Conservation (phyloP, 192 early-diverging fungal genomes). For the Podila verticillata region DNA sequence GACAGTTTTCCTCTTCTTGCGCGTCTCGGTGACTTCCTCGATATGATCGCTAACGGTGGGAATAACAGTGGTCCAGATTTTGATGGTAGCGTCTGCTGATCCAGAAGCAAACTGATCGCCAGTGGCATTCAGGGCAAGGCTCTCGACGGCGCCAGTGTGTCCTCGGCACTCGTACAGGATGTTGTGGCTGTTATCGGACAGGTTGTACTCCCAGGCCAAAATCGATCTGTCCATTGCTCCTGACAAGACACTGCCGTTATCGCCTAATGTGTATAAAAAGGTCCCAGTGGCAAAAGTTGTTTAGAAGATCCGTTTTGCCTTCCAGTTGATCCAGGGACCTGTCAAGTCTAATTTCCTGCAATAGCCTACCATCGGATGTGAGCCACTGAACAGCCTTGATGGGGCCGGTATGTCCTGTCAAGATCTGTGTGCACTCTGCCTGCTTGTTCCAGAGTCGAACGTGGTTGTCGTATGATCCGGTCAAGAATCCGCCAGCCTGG, state of each 20-base stretch:
- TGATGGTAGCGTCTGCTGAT: conserved; percentile 80
- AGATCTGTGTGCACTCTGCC: conserved; percentile 71
- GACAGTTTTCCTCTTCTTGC: conserved; percentile 62
- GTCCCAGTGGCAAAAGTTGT: not conserved
- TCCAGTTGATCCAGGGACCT: too few species aligned
- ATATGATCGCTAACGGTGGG: conserved; percentile 40
- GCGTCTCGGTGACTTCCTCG: conserved; percentile 45
- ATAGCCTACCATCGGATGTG: conserved; percentile 55
- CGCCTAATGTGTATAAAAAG: conserved; percentile 31
- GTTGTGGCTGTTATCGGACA: conserved; percentile 49
- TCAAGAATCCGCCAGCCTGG: conserved; percentile 65
- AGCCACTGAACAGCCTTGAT: conserved; percentile 84
- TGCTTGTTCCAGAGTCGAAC: conserved; percentile 87
- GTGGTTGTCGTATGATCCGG: conserved; percentile 86
- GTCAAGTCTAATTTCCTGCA: too few species aligned
- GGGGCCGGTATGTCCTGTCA: conserved; percentile 74
- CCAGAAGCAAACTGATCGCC: conserved; percentile 73
- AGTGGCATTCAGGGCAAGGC: conserved; percentile 68
- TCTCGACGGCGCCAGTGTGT: conserved; percentile 83
- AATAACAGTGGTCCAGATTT: conserved; percentile 75
- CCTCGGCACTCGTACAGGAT: conserved; percentile 79
- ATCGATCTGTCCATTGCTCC: conserved; percentile 74
- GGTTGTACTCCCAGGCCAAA: conserved; percentile 70
- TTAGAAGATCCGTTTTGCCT: too few species aligned
- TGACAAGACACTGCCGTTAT: conserved; percentile 59